phyloP scores from a whole-genome alignment of 257 asterid species.

The Gardenia jasminoides region DNA sequence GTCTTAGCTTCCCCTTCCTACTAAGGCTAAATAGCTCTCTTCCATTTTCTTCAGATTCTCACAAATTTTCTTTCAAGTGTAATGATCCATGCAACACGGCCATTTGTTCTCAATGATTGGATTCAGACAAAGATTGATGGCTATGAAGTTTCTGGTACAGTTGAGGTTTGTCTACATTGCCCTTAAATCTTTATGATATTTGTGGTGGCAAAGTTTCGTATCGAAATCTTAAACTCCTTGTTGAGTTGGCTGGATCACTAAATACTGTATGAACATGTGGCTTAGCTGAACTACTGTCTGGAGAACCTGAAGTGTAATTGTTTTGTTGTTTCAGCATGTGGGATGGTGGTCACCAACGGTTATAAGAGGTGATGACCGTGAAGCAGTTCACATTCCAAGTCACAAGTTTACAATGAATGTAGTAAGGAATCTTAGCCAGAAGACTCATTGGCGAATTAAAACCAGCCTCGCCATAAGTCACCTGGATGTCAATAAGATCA shows the following conservation, averaged over 20 bases:
- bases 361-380: constrained; percentile 43
- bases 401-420: constrained; percentile 32
- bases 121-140: constrained; percentile 96
- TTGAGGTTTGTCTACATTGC: constrained; percentile 60
- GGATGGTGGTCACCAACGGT: constrained; percentile 45
- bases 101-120: constrained; percentile 91
- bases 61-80: constrained; percentile 97
- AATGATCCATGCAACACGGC: constrained; percentile 94
- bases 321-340: constrained; percentile 27
- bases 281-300: not conserved
- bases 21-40: constrained; percentile 9
- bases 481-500: constrained; percentile 36
- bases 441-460: constrained; percentile 42
- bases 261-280: not conserved
- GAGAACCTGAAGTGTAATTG: not conserved
- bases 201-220: not conserved
- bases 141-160: constrained; percentile 97
- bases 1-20: not conserved
- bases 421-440: constrained; percentile 37
- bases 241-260: not conserved
- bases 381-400: constrained; percentile 40
- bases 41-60: constrained; percentile 62
- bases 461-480: constrained; percentile 38
- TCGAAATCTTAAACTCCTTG: not conserved
- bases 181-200: not conserved